Evolutionary conservation across 352 stramenopile genomes (phyloP).

Genomic region (Phytophthora idaei): DNA sequence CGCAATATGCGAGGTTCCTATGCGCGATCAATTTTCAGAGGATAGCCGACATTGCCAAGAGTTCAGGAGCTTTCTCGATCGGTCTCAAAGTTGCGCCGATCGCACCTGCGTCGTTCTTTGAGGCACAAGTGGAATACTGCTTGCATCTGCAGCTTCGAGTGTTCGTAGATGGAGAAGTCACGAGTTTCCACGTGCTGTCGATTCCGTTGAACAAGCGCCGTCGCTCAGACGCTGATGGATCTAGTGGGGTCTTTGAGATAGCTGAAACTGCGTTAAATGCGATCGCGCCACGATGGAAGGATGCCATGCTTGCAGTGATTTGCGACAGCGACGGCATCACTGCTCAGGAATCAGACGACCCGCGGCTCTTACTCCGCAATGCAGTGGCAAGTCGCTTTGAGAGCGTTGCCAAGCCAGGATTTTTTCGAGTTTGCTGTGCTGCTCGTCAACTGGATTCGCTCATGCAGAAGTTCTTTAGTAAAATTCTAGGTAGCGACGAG

Average conservation of each 20-base stretch:
- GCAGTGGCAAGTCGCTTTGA: slow-evolving; percentile 32
- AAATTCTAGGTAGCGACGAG: slow-evolving; percentile 21
- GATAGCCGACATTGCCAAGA: slow-evolving; percentile 24
- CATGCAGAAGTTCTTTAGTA: slow-evolving; percentile 33
- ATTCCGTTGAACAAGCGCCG: slow-evolving; percentile 34
- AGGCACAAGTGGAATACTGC: slow-evolving; percentile 35
- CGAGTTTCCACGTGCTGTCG: slow-evolving; percentile 31
- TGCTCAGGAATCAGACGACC: slow-evolving; percentile 12
- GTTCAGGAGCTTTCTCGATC: slow-evolving; percentile 19
- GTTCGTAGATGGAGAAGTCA: slow-evolving; percentile 29
- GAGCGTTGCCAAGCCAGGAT: slow-evolving; percentile 22
- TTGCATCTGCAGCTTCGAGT: slow-evolving; percentile 33
- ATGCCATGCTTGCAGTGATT: slow-evolving; percentile 27
- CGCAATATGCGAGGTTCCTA: slow-evolving; percentile 27
- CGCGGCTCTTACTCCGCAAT: slow-evolving; percentile 25
- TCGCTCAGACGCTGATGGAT: slow-evolving; percentile 18
- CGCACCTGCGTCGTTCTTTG: slow-evolving; percentile 20
- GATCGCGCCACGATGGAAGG: slow-evolving; percentile 25
- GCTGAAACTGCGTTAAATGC: slow-evolving; percentile 26
- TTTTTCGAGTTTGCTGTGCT: slow-evolving; percentile 28
- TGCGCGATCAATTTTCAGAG: slow-evolving; percentile 38
- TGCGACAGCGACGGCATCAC: slow-evolving; percentile 26
- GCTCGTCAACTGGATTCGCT: slow-evolving; percentile 23
- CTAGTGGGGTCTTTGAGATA: slow-evolving; percentile 31
- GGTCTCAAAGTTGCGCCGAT: slow-evolving; percentile 28